Percentiles rank a stretch among this genome's conserved stretches.
Conservation (phyloP, 2,329 filamentous ascomycete species). For the Trichoderma endophyticum region DNA sequence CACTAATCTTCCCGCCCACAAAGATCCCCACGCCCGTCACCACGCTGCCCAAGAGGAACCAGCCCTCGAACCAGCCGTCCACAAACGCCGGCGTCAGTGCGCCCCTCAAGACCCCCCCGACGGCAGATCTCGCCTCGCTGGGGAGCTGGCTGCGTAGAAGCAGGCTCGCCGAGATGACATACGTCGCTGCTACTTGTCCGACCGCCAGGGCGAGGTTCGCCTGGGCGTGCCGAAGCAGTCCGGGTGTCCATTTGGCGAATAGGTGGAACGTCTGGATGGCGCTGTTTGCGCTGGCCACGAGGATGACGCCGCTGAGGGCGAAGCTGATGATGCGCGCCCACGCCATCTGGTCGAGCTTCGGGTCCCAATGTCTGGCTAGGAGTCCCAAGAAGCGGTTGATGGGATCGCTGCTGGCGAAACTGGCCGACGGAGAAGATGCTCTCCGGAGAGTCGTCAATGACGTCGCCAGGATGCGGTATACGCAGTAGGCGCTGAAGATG, state of each 20-base stretch:
- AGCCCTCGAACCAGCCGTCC: constrained; percentile 81
- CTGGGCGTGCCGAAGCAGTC: constrained; percentile 68
- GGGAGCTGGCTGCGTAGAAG: constrained; percentile 77
- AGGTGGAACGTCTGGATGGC: constrained; percentile 83
- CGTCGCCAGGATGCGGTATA: constrained; percentile 77
- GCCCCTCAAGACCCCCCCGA: constrained; percentile 73
- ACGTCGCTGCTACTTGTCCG: constrained; percentile 77
- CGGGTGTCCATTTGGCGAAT: constrained; percentile 71
- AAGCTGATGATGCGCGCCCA: constrained; percentile 87
- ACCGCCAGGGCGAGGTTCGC: constrained; percentile 77
- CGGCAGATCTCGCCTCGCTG: constrained; percentile 69
- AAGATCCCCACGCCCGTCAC: constrained; percentile 70
- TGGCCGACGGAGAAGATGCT: constrained; percentile 36
- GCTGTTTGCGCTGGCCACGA: constrained; percentile 75
- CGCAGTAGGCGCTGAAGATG: constrained; percentile 74
- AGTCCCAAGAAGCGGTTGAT: constrained; percentile 80
- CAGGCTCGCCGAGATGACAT: constrained; percentile 77
- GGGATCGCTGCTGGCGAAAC: constrained; percentile 70
- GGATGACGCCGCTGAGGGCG: constrained; percentile 75
- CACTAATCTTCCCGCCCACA: constrained; percentile 60
- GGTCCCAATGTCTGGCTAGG: constrained; percentile 79
- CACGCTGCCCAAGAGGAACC: constrained; percentile 70
- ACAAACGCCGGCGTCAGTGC: constrained; percentile 66
- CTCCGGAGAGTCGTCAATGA: constrained; percentile 65
- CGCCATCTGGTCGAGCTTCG: constrained; percentile 73